phyloP scores from a whole-genome alignment of 176 grass and related monocot species.

The Carex scoparia region DNA sequence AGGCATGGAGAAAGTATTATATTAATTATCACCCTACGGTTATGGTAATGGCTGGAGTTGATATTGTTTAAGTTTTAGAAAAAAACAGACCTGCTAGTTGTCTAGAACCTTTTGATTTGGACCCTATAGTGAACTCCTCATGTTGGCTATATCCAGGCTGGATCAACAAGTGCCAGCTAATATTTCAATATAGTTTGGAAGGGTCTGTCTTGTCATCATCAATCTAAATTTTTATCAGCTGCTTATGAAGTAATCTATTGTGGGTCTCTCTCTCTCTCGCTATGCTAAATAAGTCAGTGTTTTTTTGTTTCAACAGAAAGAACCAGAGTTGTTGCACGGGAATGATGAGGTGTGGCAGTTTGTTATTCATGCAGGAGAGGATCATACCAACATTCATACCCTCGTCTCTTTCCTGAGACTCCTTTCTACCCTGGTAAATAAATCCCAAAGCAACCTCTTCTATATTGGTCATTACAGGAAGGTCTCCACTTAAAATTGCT shows the following conservation, averaged over 20 bases:
- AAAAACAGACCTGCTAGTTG: not conserved
- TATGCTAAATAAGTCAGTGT: not conserved
- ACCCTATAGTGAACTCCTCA: not conserved
- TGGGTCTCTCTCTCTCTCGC: not conserved
- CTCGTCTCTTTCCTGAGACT: conserved; percentile 89
- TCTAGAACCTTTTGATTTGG: not conserved
- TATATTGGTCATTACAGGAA: not conserved
- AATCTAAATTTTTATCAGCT: not conserved
- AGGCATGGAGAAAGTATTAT: not conserved
- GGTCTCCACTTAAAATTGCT: not conserved
- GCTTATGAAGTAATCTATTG: not conserved
- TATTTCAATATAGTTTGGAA: not conserved
- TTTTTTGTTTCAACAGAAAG: conserved; percentile 61
- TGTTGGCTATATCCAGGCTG: not conserved
- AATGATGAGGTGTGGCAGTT: conserved; percentile 93
- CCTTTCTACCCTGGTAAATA: conserved; percentile 79
- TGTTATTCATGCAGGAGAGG: conserved; percentile 77
- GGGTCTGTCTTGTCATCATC: not conserved
- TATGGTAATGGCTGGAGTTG: not conserved
- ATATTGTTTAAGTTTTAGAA: not conserved
- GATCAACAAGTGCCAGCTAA: not conserved
- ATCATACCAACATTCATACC: conserved; percentile 85
- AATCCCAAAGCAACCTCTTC: conserved; percentile 4
- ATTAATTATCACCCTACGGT: not conserved
- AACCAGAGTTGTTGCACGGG: conserved; percentile 79